Percentiles rank a stretch among this genome's conserved stretches.
Evolutionary conservation across 2,329 filamentous ascomycete genomes (phyloP).

Genomic region (Xylaria sp.): DNA sequence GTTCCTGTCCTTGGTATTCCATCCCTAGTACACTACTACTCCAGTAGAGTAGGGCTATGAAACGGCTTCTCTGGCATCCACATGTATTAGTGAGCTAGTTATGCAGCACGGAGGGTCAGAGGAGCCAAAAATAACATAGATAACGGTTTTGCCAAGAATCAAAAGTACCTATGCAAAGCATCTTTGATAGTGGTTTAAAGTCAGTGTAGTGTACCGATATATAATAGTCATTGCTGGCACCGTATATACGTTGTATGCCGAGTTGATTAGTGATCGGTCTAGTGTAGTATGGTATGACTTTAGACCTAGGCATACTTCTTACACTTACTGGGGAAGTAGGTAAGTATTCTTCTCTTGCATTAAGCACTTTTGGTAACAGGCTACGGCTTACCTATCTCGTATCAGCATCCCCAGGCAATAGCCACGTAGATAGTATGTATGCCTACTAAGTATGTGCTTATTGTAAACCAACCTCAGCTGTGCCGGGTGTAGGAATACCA

Average conservation of each 20-base stretch:
- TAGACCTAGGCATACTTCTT: too few relatives aligned
- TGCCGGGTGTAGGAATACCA: background rate
- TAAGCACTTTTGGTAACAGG: background rate
- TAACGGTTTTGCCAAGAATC: conserved; percentile 27
- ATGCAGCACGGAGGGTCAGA: conserved; percentile 1
- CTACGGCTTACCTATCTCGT: background rate
- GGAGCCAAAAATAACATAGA: conserved; percentile 25
- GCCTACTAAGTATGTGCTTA: conserved; percentile 10
- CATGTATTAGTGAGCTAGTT: background rate
- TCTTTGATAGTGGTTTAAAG: background rate
- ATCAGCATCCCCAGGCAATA: background rate
- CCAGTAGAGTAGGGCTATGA: background rate
- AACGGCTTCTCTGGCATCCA: background rate
- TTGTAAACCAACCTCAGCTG: background rate
- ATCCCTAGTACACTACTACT: background rate
- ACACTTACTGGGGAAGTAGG: background rate
- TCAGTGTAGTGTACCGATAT: background rate
- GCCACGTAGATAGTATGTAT: background rate
- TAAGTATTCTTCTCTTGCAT: background rate
- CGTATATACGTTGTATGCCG: background rate
- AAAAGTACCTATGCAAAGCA: background rate
- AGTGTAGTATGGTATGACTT: too few relatives aligned
- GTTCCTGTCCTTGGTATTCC: background rate
- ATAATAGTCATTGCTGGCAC: background rate
- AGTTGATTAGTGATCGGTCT: conserved; percentile 6